Evolutionary conservation across 1,139 yeast species (phyloP), one percentile per base, ranked within the genome.

Genomic region (Blastobotrys persicus): DNA sequence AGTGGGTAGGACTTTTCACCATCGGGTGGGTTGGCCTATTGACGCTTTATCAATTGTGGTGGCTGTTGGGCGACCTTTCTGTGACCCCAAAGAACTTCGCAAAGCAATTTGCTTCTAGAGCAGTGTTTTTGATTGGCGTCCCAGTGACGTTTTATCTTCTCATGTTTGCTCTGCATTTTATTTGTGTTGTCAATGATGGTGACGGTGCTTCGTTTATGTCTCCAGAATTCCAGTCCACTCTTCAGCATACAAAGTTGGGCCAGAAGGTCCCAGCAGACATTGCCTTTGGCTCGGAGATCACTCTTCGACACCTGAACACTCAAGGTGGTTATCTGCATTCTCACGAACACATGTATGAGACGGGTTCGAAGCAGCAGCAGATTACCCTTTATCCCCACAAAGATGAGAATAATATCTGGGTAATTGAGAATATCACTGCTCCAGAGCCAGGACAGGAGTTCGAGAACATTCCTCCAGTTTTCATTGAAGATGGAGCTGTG

Each of bases 1-100:
- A 94, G 69, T 92, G 98, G 98, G 98, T 92, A 44, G 99, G 98
- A 48, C 73, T 92, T 44, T 92, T 92, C 75, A 92, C 98, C 35
- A 70, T 91, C 57, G 89, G 87, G 6, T 94, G 98, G 98, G 80
- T 88, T 54, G 98, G 98, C 44, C 47, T 78, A 4, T 67, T 81
- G 55, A 88, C 95, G 58, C 66, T 83, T 17, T 77, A 81, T 71
- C 94, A 88, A 64, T 69, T 92, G 60, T 91, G 97, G 97, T 80
- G 88, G 66, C 70, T 86, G 54, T 71, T 89, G 63, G 98, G 98
- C 57, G 98, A 94, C 69, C 77, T 91, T 64, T 64, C 78, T 1
- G 77, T 88, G n/a, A 63, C 83, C 11, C 59, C 82, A 6, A 69
- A 67, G 33, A 73, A 76, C 56, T 71, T 84, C 53, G 56, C 68